Percentiles rank a stretch among this genome's conserved stretches.
These are phyloP conservation scores for Stachybotrys elegans DNA, from an alignment of 2,329 filamentous ascomycete genomes.

Conservation along the genomic window DNA sequence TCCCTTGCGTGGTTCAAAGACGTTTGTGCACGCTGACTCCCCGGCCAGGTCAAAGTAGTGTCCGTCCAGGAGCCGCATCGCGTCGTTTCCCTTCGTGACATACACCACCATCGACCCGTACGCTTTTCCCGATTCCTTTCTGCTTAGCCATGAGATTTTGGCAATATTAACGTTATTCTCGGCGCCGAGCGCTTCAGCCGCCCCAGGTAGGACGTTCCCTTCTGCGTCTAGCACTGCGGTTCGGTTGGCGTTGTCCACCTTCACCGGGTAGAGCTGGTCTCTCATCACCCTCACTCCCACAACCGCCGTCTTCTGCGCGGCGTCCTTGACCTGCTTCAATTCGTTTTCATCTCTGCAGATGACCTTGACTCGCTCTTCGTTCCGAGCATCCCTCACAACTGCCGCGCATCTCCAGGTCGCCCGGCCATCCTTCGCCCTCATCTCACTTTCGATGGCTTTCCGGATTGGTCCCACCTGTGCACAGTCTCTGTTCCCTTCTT, in stretches of 20 bases:
- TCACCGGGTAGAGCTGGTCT: not conserved
- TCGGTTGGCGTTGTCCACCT: not conserved
- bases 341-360: conserved; percentile 1
- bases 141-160: conserved; percentile 1
- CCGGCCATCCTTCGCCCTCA: not conserved
- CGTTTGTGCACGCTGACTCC: conserved; percentile 6
- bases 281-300: not conserved
- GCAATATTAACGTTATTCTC: not conserved
- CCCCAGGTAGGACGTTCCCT: not conserved
- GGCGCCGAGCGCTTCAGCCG: not conserved
- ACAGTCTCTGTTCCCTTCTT: not conserved
- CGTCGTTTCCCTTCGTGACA: not conserved
- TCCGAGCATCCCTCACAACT: not conserved
- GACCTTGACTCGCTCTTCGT: not conserved
- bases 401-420: not conserved
- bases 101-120: too few relatives aligned
- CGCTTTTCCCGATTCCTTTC: not conserved
- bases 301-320: conserved; percentile 2
- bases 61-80: not conserved
- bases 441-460: conserved; percentile 2
- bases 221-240: not conserved
- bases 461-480: not conserved
- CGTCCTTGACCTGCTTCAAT: conserved; percentile 2
- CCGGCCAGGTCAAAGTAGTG: conserved; percentile 5
- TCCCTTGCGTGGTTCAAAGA: conserved; percentile 1